These are phyloP conservation scores for Reticulascus tulasneorum DNA, from an alignment of 2,329 filamentous ascomycete species.

Conservation along the genomic window DNA sequence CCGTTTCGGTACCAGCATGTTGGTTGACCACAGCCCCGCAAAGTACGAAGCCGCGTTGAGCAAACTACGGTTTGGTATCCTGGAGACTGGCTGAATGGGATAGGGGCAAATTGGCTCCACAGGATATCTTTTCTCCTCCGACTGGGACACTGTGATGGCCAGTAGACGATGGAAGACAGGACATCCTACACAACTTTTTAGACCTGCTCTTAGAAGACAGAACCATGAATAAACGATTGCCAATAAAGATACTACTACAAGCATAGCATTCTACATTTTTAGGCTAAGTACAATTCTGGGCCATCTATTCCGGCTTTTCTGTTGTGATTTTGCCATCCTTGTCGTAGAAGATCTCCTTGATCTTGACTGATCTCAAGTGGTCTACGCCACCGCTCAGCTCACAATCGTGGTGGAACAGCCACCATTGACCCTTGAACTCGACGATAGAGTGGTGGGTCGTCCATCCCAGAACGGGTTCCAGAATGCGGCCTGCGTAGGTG, in stretches of 20 bases:
- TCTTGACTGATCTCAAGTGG: constrained; percentile 70
- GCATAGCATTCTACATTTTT: no score
- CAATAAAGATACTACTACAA: no score
- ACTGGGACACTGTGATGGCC: no score
- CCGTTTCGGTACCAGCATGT: constrained; percentile 67
- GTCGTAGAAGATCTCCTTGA: constrained; percentile 71
- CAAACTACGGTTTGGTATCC: constrained; percentile 50
- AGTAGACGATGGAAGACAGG: no score
- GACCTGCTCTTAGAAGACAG: no score
- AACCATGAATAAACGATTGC: no score
- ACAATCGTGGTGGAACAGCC: constrained; percentile 73
- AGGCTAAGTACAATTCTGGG: no score
- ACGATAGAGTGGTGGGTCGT: constrained; percentile 79
- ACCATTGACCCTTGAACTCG: constrained; percentile 69
- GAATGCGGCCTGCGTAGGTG: constrained; percentile 64
- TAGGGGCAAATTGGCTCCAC: no score
- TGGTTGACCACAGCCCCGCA: constrained; percentile 71
- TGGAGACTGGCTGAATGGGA: constrained; percentile 18
- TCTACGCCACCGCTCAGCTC: constrained; percentile 64
- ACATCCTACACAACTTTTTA: no score
- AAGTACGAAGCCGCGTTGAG: constrained; percentile 68
- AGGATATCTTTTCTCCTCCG: no score
- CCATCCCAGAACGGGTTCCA: constrained; percentile 76
- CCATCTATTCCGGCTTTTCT: constrained; percentile 26
- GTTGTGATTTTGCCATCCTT: constrained; percentile 56